phyloP scores from a whole-genome alignment of 345 rosid genomes.

The Chamaenerion angustifolium region DNA sequence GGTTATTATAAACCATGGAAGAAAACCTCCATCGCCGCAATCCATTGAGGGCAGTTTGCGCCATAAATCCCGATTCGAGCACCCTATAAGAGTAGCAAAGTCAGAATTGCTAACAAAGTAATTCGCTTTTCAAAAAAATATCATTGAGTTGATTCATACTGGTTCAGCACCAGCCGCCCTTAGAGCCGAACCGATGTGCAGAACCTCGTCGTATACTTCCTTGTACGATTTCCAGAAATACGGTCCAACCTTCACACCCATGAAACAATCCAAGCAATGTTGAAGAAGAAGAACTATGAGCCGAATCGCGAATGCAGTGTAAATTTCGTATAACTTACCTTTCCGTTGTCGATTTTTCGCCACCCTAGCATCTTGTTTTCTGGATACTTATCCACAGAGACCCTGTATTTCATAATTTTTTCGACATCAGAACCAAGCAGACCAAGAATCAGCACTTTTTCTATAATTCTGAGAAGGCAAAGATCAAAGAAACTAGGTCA shows the following conservation, averaged over 20 bases:
- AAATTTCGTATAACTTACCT: slow-evolving; percentile 31
- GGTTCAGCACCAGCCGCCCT: slow-evolving; percentile 71
- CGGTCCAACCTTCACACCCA: slow-evolving; percentile 47
- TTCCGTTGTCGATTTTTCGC: slow-evolving; percentile 50
- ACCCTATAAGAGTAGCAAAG: slow-evolving; percentile 30
- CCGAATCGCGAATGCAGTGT: not conserved
- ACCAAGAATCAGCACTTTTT: not conserved
- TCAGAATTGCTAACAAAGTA: not conserved
- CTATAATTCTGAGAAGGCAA: not conserved
- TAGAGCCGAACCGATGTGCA: slow-evolving; percentile 72
- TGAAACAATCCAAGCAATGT: too few relatives aligned
- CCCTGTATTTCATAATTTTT: slow-evolving; percentile 19
- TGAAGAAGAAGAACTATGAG: too few relatives aligned
- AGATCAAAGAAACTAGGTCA: not conserved
- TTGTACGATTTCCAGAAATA: slow-evolving; percentile 81
- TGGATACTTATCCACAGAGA: slow-evolving; percentile 48
- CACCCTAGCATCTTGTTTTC: slow-evolving; percentile 83
- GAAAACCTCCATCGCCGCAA: slow-evolving; percentile 85
- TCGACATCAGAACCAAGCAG: not conserved
- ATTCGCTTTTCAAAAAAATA: not conserved
- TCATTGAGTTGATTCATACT: slow-evolving; percentile 25
- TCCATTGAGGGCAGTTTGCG: slow-evolving; percentile 91
- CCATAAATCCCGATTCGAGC: slow-evolving; percentile 80
- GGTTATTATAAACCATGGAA: not conserved
- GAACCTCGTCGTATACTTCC: slow-evolving; percentile 66